Percentiles rank a stretch among this genome's conserved stretches.
Evolutionary conservation across 305 asterid genomes (phyloP).

Genomic region (Rubia balearica): DNA sequence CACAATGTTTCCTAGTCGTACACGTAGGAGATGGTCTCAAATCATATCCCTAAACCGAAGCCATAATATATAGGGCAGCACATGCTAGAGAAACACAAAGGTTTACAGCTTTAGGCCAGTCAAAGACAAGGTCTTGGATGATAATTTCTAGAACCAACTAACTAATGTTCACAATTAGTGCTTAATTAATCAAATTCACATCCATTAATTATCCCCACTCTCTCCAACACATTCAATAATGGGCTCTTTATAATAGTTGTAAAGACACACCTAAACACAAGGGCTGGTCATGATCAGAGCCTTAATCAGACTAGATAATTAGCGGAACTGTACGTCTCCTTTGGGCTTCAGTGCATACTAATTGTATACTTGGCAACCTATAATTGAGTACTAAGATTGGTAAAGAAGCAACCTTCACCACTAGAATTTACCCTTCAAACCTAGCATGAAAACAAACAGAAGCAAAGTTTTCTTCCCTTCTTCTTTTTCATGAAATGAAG

Average conservation of each 20-base stretch:
- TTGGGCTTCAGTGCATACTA: not conserved
- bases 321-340: not conserved
- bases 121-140: conserved; percentile 30
- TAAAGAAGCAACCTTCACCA: not conserved
- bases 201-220: conserved; percentile 18
- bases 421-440: not conserved
- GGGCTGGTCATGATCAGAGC: conserved; percentile 3
- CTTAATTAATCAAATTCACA: conserved; percentile 3
- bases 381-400: not conserved
- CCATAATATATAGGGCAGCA: conserved; percentile 24
- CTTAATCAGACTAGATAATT: not conserved
- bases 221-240: conserved; percentile 28
- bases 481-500: conserved; percentile 1
- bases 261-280: conserved; percentile 22
- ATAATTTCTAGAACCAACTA: conserved; percentile 17
- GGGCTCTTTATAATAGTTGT: conserved; percentile 29
- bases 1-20: not conserved
- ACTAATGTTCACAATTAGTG: conserved; percentile 19
- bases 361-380: not conserved
- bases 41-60: conserved; percentile 20
- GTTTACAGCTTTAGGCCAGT: conserved; percentile 38
- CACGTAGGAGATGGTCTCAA: not conserved
- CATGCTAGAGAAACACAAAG: conserved; percentile 33
- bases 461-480: not conserved
- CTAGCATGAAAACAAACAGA: not conserved